A percentile compares a stretch with the other conserved stretches of the same genome.
These are phyloP conservation scores for Hippophae rhamnoides DNA, from an alignment of 306 rosid genomes.

Conservation along the genomic window DNA sequence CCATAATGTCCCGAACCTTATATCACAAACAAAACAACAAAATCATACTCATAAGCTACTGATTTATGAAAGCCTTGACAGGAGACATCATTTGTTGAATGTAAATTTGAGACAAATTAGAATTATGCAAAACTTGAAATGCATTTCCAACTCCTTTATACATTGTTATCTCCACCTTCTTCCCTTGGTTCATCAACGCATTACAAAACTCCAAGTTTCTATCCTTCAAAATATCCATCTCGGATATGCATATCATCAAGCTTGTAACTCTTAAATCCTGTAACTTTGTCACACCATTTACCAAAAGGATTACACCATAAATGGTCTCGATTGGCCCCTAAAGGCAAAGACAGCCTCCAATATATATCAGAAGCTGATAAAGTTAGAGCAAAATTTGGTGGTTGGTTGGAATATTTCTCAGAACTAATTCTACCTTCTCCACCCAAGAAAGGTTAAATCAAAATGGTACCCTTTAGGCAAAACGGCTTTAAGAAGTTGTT, in stretches of 20 bases:
- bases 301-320: conserved; percentile 66
- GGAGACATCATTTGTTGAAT: conserved; percentile 55
- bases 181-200: conserved; percentile 45
- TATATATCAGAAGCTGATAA: conserved; percentile 51
- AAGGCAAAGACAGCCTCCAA: conserved; percentile 71
- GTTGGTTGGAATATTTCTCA: conserved; percentile 43
- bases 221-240: conserved; percentile 64
- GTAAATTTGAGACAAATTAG: conserved; percentile 39
- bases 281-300: conserved; percentile 28
- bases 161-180: conserved; percentile 42
- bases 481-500: conserved; percentile 30
- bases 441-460: conserved; percentile 90
- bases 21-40: too few relatives aligned
- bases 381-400: conserved; percentile 46
- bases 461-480: conserved; percentile 40
- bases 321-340: conserved; percentile 59
- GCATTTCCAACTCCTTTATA: conserved; percentile 76
- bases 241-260: conserved; percentile 57
- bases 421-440: conserved; percentile 60
- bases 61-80: conserved; percentile 35
- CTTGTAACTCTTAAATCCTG: conserved; percentile 36
- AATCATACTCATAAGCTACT: not conserved
- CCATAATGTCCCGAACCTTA: too few relatives aligned
- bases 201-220: conserved; percentile 56
- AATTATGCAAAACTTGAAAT: conserved; percentile 65